A percentile compares a stretch with the other conserved stretches of the same genome.
phyloP scores from a whole-genome alignment of 495 filamentous ascomycete species.

The Xylaria acuta region DNA sequence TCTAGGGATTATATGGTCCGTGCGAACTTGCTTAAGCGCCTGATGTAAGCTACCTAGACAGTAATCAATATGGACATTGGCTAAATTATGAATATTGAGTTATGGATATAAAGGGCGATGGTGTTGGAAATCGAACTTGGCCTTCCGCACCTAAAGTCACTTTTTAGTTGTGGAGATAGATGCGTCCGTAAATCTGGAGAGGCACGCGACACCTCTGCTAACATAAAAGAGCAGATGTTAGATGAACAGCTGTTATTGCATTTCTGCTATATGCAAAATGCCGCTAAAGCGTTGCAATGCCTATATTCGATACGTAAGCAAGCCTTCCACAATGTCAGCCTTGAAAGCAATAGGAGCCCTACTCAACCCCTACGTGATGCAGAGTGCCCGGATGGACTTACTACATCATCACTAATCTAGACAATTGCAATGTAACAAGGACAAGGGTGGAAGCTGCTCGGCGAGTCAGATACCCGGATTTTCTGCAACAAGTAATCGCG shows the following conservation, averaged over 20 bases:
- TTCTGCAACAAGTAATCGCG: constrained; percentile 2
- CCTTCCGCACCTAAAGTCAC: background rate
- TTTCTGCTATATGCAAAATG: background rate
- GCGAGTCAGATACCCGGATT: constrained; percentile 9
- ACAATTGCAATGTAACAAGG: background rate
- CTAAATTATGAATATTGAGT: background rate
- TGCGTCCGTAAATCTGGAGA: background rate
- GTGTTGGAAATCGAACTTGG: background rate
- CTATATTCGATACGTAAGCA: background rate
- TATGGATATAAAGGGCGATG: background rate
- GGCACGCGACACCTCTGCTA: background rate
- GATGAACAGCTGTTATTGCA: background rate
- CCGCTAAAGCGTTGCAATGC: background rate
- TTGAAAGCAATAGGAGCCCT: background rate
- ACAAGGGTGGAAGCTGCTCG: background rate
- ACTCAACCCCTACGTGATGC: background rate
- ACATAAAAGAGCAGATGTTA: background rate
- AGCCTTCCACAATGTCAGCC: background rate
- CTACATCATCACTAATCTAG: background rate
- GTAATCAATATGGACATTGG: background rate
- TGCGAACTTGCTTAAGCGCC: background rate
- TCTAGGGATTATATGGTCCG: background rate
- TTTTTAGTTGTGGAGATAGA: background rate
- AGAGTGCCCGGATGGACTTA: background rate
- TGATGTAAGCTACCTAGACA: background rate